Base-by-base conservation (phyloP, 2,329 filamentous ascomycete species). In the Scleromitrula shiraiana region DNA sequence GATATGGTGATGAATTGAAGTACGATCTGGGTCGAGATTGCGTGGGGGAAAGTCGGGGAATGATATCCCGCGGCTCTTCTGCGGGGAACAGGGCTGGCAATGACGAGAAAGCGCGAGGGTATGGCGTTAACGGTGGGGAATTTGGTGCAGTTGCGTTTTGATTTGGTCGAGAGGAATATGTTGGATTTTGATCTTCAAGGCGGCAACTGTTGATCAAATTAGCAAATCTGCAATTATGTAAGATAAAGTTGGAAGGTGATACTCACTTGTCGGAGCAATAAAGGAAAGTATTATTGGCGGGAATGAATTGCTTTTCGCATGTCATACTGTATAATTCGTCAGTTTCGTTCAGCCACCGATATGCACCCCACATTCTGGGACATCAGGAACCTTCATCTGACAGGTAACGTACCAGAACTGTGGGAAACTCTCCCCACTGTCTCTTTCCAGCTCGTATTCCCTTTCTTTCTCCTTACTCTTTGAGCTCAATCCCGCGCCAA, bases 211-310 rank as follows among this genome's bases (percentile, higher is more conserved):
- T 14, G n/a, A 41, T 27, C 7, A 12, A 12, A 30, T 47, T 41
- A 47, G 44, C 24, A 17, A 35, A 20, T n/a, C 9, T 15, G n/a
- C n/a, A n/a, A 14, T 17, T 2, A 9, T 7, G 20, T 5, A 17
- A 10, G 8, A 5, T 5, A 24, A 7, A 20, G 23, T 19, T 8
- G 24, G 9, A 19, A 6, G 37, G 12, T n/a, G 19, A 27, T 12
- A 70, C 77, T 67, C 71, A 81, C 77, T 70, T 66, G 60, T 82
- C 77, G 30, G 79, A 82, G 65, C 79, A 83, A 67, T 82, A 83
- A 36, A 82, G 64, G 52, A 72, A 70, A 53, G 70, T 74, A 56
- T 77, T 77, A 59, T 78, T 74, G 33, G 72, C 68, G 41, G 77
- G 72, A 20, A 79, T 65, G 62, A 82, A 82, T 65, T 82, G 78